Conservation (phyloP, 495 filamentous ascomycete species). For the Annulohypoxylon moriforme region DNA sequence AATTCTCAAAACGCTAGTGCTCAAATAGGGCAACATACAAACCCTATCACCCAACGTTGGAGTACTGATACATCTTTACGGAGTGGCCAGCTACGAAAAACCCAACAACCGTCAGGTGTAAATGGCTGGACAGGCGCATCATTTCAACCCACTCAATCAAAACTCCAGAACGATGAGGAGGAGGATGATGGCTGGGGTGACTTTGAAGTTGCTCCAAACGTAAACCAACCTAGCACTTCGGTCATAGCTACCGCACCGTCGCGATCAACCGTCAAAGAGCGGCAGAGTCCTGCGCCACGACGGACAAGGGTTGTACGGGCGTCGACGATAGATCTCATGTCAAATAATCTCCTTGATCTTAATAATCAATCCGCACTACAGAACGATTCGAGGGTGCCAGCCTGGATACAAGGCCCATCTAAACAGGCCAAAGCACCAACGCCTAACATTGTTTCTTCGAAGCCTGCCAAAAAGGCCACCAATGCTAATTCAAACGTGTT, state of each 20-base stretch:
- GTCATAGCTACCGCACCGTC: conserved; percentile 5
- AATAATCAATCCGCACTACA: conserved; percentile 25
- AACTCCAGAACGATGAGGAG: conserved; percentile 51
- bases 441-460: conserved; percentile 6
- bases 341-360: conserved; percentile 57
- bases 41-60: conserved; percentile 22
- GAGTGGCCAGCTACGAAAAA: conserved; percentile 18
- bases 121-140: conserved; percentile 30
- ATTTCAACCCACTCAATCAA: conserved; percentile 14
- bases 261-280: conserved; percentile 23
- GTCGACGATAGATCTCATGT: conserved; percentile 57
- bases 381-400: conserved; percentile 6
- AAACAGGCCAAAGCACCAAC: conserved; percentile 20
- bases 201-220: conserved; percentile 68
- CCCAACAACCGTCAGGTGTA: conserved; percentile 36
- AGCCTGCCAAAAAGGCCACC: conserved; percentile 5
- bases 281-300: conserved; percentile 19
- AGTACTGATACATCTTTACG: conserved; percentile 5
- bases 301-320: conserved; percentile 52
- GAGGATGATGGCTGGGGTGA: conserved; percentile 81
- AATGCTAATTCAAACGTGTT: conserved; percentile 57
- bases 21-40: conserved; percentile 3
- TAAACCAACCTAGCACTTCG: conserved; percentile 11
- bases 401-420: conserved; percentile 3
- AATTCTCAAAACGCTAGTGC: conserved; percentile 2